Percentiles rank a stretch among this genome's conserved stretches.
Conservation (phyloP, 257 asterid species). For the Solanum acaule region DNA sequence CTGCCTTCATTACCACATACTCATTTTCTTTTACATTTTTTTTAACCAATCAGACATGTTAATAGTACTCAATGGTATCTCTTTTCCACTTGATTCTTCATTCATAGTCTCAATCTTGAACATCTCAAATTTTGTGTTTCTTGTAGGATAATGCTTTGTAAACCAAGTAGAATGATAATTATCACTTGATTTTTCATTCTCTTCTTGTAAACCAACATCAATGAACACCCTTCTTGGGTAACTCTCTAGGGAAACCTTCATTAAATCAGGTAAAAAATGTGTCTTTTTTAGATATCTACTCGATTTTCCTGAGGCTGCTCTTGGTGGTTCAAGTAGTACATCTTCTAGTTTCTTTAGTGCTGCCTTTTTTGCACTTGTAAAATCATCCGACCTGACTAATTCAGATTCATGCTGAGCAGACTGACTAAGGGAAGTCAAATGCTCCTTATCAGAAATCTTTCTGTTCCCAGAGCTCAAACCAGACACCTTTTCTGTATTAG, state of each 20-base stretch:
- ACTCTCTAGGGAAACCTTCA: conserved; percentile 27
- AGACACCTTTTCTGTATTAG: too few relatives aligned
- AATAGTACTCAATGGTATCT: background rate
- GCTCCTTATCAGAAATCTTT: background rate
- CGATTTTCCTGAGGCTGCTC: conserved; percentile 32
- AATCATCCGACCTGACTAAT: background rate
- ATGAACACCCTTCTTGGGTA: conserved; percentile 40
- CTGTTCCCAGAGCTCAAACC: background rate
- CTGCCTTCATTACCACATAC: conserved; percentile 83
- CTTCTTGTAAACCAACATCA: conserved; percentile 2
- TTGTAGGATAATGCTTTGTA: conserved; percentile 32
- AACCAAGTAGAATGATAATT: conserved; percentile 25
- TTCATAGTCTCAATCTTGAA: conserved; percentile 19
- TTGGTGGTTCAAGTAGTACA: conserved; percentile 31
- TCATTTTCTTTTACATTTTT: conserved; percentile 49
- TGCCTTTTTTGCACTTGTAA: conserved; percentile 5
- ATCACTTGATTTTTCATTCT: background rate
- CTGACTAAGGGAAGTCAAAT: background rate
- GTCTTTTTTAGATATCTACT: conserved; percentile 13
- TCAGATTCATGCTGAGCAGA: background rate
- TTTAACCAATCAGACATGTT: conserved; percentile 46
- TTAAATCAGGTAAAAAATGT: conserved; percentile 33
- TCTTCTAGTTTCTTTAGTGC: conserved; percentile 25
- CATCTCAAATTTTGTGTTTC: conserved; percentile 29
- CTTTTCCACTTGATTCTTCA: background rate